Conservation (phyloP, 805 yeast genomes). For the Candida krabiensis region DNA sequence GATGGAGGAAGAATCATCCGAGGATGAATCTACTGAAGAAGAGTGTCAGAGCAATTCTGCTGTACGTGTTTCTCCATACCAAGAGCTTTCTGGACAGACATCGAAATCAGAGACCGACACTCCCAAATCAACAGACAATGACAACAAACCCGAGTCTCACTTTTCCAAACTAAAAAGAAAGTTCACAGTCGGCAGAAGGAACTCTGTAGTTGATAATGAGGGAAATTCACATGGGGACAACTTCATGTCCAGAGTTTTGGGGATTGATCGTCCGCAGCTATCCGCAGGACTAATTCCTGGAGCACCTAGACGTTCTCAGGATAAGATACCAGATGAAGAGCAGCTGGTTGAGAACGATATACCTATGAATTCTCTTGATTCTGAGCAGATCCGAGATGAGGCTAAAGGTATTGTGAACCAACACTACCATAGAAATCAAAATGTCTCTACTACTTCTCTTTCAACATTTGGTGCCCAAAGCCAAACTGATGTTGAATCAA, state of each 20-base stretch:
- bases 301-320: slow-evolving; percentile 12
- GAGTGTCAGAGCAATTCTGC: slow-evolving; percentile 6
- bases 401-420: slow-evolving; percentile 55
- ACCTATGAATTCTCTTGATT: slow-evolving; percentile 44
- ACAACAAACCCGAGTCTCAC: slow-evolving; percentile 10
- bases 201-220: slow-evolving; percentile 1
- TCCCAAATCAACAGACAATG: no score
- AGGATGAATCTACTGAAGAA: slow-evolving; percentile 29
- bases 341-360: slow-evolving; percentile 30
- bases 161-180: slow-evolving; percentile 16
- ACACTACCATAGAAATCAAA: slow-evolving; percentile 39
- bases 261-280: slow-evolving; percentile 9
- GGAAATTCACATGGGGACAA: slow-evolving; percentile 3
- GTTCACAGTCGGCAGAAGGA: slow-evolving; percentile 13
- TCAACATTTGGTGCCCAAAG: no score
- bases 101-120: no score
- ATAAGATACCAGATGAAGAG: slow-evolving; percentile 41
- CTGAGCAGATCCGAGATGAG: slow-evolving; percentile 45
- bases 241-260: slow-evolving; percentile 10
- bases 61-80: no score
- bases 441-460: slow-evolving; percentile 11
- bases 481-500: no score
- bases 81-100: no score
- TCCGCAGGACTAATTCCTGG: slow-evolving; percentile 20
- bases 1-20: slow-evolving; percentile 21